Percentiles rank a stretch among this genome's conserved stretches.
phyloP scores from a whole-genome alignment of 2,329 filamentous ascomycete genomes.

The Scortechinia acanthostroma region DNA sequence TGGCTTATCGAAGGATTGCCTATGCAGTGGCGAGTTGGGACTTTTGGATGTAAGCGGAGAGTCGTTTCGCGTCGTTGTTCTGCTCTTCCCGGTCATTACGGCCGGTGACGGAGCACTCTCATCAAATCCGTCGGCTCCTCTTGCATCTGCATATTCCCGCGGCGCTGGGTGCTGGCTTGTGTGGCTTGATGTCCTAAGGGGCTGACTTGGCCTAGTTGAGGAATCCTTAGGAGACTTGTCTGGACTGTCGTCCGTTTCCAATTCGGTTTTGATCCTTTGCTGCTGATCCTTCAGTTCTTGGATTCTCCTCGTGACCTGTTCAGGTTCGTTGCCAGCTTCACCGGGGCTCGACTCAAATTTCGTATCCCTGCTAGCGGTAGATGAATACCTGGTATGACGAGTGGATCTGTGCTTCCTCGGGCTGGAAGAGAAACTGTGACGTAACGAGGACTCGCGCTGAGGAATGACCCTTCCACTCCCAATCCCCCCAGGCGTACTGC shows the following conservation, averaged over 20 bases:
- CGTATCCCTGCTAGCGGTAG: neutral
- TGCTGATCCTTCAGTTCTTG: slow-evolving; percentile 1
- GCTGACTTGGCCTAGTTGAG: neutral
- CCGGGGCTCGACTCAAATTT: neutral
- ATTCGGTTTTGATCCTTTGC: slow-evolving; percentile 1
- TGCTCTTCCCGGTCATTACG: neutral
- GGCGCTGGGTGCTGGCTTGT: neutral
- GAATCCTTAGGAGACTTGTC: neutral
- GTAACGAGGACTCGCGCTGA: slow-evolving; percentile 28
- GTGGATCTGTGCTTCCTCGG: slow-evolving; percentile 18
- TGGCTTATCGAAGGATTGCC: neutral
- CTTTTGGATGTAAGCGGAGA: neutral
- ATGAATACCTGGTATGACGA: slow-evolving; percentile 15
- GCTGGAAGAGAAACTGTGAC: slow-evolving; percentile 18
- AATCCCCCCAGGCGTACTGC: slow-evolving; percentile 26
- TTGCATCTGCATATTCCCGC: too few relatives aligned
- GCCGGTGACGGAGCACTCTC: slow-evolving; percentile 7
- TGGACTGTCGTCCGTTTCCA: neutral
- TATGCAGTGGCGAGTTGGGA: neutral
- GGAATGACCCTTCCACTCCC: slow-evolving; percentile 31
- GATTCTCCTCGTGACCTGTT: neutral
- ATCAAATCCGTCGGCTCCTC: slow-evolving; percentile 3
- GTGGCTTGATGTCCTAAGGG: neutral
- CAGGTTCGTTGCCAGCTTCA: neutral
- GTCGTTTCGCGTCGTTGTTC: neutral